Evolutionary conservation across 2,329 filamentous ascomycete genomes (phyloP), one percentile per base, ranked within the genome.

Genomic region (Trichophyton benhamiae): DNA sequence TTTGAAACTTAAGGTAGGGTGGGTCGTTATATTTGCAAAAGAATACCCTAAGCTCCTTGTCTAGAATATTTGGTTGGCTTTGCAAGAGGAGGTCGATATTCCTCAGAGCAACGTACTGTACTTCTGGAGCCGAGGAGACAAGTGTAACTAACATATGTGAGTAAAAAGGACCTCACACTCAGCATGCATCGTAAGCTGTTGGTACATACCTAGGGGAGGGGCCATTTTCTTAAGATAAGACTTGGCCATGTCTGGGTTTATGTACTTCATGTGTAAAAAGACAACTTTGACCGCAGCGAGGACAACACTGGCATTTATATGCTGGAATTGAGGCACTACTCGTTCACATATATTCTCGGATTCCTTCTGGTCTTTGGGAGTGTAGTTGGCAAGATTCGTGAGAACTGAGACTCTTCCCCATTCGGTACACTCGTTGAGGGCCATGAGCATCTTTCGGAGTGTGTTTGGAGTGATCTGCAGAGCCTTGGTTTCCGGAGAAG

Each of bases 11-110:
- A 69, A 99, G 86, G 72, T 99, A 99, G 22, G 91, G 91, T 1
- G 94, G 92, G 68, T 99, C 94, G 72, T 97, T 97, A 79, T 99
- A 99, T 77, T 99, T 99, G 86, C 94, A 99, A 78, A 99, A 99
- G 78, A 99, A 99, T 7, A 99, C 94, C 52, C 94, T 85, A 70
- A 99, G 85, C 75, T 99, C 94, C 75, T 97, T 97, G 80, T 89
- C 95, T 8, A 99, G 81, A 61, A 99, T 96, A 67, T 96, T 91
- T 9, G 94, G 91, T 74, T 96, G 92, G 68, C 95, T 94, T 74
- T 99, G 94, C 27, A 99, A 81, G 4, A 99, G 81, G 38, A 99
- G 83, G 68, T 99, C 94, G 70, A 99, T 99, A 74, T 99, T 99
- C 65, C 92, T 82, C 58, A 99, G 78, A 13, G 94, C 94, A 61